Evolutionary conservation across 345 rosid species (phyloP), one percentile per base, ranked within the genome.

Genomic region (Populus simonii): DNA sequence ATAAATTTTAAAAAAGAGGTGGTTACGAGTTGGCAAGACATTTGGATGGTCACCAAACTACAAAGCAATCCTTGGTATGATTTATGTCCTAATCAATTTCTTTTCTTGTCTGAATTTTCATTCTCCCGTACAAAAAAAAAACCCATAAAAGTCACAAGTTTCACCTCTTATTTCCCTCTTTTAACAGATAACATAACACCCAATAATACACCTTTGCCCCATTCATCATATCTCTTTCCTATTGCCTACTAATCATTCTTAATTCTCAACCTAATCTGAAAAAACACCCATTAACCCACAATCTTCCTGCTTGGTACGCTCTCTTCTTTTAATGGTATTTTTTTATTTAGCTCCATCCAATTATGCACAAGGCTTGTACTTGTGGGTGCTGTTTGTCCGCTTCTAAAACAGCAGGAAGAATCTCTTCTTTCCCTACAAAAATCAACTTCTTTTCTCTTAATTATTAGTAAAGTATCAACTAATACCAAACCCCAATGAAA

Each of bases 41-140:
- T 22, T 70, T 49, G 75, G 78, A 61, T 70, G 83, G 75, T 65
- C 68, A 65, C 72, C 76, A 23, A 71, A 75, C 76, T 70, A 66
- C 78, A 71, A 22, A 4, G 33, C 20, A 47, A 45, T 49, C 31
- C 47, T n/a, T 13, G 11, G 3, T 4, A 7, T 33, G 10, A 59
- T 31, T 61, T 4, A 1, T 29, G 53, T 74, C 62, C 62, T 63
- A 62, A 74, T 79, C 73, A 66, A 63, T 7, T 1, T 72, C 23
- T 67, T 67, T 67, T 67, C 23, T 36, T 35, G 70, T 67, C 70
- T 67, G 70, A 41, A 20, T 55, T 78, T 53, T 38, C n/a, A 7
- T 31, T 35, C 68, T 13, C 9, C 53, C 45, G 16, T 7, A 18
- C 7, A 8, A 43, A 8, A 18, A 10, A 35, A 29, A 65, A 18